Evolutionary conservation across 2,329 filamentous ascomycete species (phyloP), one percentile per base, ranked within the genome.

Genomic region (Chalaropsis ovoidea): DNA sequence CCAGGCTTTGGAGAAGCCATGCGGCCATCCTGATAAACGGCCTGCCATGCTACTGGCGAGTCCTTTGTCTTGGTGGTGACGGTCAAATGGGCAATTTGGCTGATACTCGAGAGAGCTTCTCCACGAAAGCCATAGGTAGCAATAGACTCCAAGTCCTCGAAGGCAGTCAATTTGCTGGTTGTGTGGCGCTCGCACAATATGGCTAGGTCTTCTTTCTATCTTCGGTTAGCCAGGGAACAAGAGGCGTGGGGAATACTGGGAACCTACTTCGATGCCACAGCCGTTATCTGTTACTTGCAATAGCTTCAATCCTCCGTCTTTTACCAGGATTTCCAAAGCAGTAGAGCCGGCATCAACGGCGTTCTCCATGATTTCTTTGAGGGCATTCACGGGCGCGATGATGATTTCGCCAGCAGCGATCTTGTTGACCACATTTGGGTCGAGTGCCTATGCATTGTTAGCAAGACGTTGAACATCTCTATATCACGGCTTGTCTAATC

Each of bases 381-480:
- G 76, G 2, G 95, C 94, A 75, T 99, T 90, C 35, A 96, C 91
- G 0, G 94, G 95, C 1, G 94, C 93, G 61, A 99, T 91, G 68
- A 99, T 99, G 71, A 99, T 99, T 75, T 99, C 94, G 22, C 94
- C 94, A 0, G 94, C 94, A 0, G 94, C 94, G 70, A 99, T 99
- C 75, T 97, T 99, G 79, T 97, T 99, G 70, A 99, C 89, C 24
- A 99, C 94, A 77, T 94, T 88, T 69, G 89, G 86, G 72, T 95
- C 89, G 31, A 99, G 82, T 15, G 93, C 88, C 86, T 95, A 65
- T 10, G 45, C 5, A 47, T 39, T 2, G 19, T 65, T 61, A 65
- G 58, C 47, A 52, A 41, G 10, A 35, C 13, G n/a, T n/a, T 13
- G 15, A 35, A 8, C n/a, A n/a, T n/a, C n/a, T n/a, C n/a, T n/a